phyloP scores from a whole-genome alignment of 148 eudicot genomes.

The Nepenthes mirabilis region DNA sequence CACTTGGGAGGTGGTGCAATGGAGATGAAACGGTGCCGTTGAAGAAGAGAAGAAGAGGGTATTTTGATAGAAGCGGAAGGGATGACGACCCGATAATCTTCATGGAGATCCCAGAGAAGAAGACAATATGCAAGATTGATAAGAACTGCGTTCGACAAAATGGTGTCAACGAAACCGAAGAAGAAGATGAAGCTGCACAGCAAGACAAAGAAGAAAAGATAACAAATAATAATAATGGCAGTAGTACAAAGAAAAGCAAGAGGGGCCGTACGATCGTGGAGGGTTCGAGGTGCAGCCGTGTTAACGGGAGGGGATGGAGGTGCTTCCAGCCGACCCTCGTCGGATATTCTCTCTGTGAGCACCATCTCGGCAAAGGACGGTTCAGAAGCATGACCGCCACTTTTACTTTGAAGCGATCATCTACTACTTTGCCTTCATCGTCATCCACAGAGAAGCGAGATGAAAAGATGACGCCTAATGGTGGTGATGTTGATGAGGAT shows the following conservation, averaged over 20 bases:
- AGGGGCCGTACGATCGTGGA: conserved; percentile 57
- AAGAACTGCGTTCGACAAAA: neutral
- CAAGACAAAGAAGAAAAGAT: conserved; percentile 12
- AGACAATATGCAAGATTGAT: neutral
- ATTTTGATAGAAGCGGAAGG: conserved; percentile 3
- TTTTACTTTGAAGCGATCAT: neutral
- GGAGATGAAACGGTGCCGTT: conserved; percentile 34
- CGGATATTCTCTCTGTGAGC: conserved; percentile 79
- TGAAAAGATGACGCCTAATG: neutral
- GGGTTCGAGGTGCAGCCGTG: conserved; percentile 83
- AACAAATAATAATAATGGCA: neutral
- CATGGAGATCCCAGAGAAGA: neutral
- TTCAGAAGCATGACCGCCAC: conserved; percentile 34
- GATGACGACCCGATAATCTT: too few relatives aligned
- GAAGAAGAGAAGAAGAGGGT: conserved; percentile 40
- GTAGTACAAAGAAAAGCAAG: conserved; percentile 2
- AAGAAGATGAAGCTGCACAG: neutral
- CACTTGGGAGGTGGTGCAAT: conserved; percentile 14
- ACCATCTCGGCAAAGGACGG: conserved; percentile 76
- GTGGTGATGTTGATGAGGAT: conserved; percentile 3
- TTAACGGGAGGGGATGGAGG: conserved; percentile 87
- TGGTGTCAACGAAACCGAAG: neutral
- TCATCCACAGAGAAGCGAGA: too few relatives aligned
- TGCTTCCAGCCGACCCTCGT: conserved; percentile 77
- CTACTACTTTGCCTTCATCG: neutral